A percentile compares a stretch with the other conserved stretches of the same genome.
These are phyloP conservation scores for Shiraia bambusicola DNA, from an alignment of 2,329 filamentous ascomycete genomes.

Conservation along the genomic window DNA sequence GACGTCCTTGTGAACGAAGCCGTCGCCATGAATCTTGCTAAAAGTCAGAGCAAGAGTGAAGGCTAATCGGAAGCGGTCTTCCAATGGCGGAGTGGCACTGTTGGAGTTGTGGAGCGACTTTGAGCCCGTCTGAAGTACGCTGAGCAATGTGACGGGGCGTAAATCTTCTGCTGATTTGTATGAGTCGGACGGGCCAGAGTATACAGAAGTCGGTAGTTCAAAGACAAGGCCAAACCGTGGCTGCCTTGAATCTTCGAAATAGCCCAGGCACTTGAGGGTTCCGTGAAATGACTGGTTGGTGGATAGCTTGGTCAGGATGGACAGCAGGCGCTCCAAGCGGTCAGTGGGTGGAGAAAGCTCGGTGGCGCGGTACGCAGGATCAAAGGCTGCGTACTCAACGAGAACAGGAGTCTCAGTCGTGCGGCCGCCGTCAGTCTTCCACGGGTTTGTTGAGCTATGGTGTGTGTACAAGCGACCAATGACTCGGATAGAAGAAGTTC, in stretches of 20 bases:
- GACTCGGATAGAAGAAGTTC: conserved; percentile 48
- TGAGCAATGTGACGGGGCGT: conserved; percentile 50
- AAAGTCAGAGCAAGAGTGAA: conserved; percentile 71
- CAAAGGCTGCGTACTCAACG: conserved; percentile 66
- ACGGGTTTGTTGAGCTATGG: conserved; percentile 40
- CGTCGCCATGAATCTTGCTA: conserved; percentile 70
- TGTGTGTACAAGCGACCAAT: conserved; percentile 48
- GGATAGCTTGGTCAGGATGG: conserved; percentile 32
- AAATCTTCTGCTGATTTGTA: conserved; percentile 44
- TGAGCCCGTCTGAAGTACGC: conserved; percentile 49
- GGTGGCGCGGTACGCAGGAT: conserved; percentile 50
- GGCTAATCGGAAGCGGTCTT: conserved; percentile 75
- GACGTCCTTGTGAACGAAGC: conserved; percentile 71
- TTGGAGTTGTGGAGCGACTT: conserved; percentile 47
- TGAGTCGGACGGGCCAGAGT: conserved; percentile 56
- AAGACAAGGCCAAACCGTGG: conserved; percentile 72
- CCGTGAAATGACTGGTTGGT: conserved; percentile 39
- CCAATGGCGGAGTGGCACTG: conserved; percentile 56
- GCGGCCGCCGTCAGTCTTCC: conserved; percentile 41
- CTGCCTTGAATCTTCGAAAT: conserved; percentile 74
- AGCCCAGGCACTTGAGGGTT: conserved; percentile 63
- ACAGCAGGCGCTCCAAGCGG: conserved; percentile 46
- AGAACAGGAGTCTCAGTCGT: conserved; percentile 57
- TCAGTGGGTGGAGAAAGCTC: conserved; percentile 50
- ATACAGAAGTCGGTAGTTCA: conserved; percentile 62